phyloP scores from a whole-genome alignment of 768 basidiomycete genomes.

The Myochromella boudieri region DNA sequence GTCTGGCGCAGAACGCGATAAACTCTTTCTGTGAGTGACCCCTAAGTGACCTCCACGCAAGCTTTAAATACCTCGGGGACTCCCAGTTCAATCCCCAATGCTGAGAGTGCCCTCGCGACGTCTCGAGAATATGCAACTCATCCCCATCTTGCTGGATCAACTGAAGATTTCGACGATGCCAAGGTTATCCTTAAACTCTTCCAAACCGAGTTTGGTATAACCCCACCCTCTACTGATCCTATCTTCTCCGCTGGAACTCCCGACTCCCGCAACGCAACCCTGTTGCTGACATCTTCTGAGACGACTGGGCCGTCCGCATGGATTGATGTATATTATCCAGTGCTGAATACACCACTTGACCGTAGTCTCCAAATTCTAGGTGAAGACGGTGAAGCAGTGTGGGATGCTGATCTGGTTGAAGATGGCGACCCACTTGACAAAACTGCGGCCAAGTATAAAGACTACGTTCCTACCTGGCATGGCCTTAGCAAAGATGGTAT shows the following conservation, averaged over 20 bases:
- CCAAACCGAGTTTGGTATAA: slow-evolving; percentile 61
- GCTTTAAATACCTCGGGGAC: background rate
- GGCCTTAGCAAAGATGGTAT: slow-evolving; percentile 79
- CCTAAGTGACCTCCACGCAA: background rate
- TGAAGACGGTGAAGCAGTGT: slow-evolving; percentile 49
- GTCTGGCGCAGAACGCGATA: slow-evolving; percentile 16
- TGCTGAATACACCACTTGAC: slow-evolving; percentile 77
- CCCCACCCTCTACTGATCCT: slow-evolving; percentile 41
- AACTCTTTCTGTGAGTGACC: slow-evolving; percentile 23
- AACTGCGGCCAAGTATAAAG: slow-evolving; percentile 64
- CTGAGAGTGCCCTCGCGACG: slow-evolving; percentile 54
- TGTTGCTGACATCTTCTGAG: slow-evolving; percentile 45
- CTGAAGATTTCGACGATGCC: slow-evolving; percentile 62
- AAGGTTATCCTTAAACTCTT: slow-evolving; percentile 66
- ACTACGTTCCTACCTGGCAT: slow-evolving; percentile 82
- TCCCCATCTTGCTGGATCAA: slow-evolving; percentile 72
- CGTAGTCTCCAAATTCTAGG: slow-evolving; percentile 67
- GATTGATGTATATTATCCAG: slow-evolving; percentile 88
- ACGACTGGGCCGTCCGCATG: slow-evolving; percentile 61
- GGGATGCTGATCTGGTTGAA: slow-evolving; percentile 74
- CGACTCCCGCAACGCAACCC: slow-evolving; percentile 66
- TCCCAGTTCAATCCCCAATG: slow-evolving; percentile 52
- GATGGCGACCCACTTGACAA: slow-evolving; percentile 71
- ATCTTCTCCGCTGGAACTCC: slow-evolving; percentile 71
- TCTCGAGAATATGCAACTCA: slow-evolving; percentile 63